Evolutionary conservation across 2,329 filamentous ascomycete genomes (phyloP), one percentile per base, ranked within the genome.

Genomic region (Paecilomyces niveus): DNA sequence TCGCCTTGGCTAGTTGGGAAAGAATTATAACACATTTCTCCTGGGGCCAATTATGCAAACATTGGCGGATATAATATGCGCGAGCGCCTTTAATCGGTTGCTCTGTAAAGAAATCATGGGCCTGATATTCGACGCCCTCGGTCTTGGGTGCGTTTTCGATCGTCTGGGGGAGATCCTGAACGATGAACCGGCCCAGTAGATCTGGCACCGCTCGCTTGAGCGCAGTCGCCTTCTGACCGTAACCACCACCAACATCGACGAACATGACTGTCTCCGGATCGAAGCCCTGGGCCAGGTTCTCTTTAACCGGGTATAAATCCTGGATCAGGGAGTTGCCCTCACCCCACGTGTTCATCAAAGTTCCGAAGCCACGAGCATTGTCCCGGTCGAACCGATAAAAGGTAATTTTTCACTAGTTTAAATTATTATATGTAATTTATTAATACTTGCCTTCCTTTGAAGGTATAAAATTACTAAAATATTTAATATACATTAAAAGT

Each of bases 311-410:
- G n/a, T 54, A 54, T 35, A 54, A n/a, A 35, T 54, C 53, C 9
- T 35, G 24, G 32, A 31, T 22, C 5, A 39, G 35, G 15, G 35
- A 39, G 13, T 39, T 39, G 11, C 11, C 35, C 35, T 39, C 35
- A 6, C 35, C 35, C 35, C 35, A 39, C 35, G 72, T 74, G 7
- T 63, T 81, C 54, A 81, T 79, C 6, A 80, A 76, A 64, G 73
- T 80, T 0, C 68, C 81, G 54, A 81, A 81, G 62, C 79, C 35
- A 39, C 35, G 35, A n/a, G 35, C 35, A n/a, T 15, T n/a, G n/a
- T n/a, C n/a, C n/a, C n/a, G n/a, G n/a, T n/a, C n/a, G n/a, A n/a
- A n/a, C n/a, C n/a, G n/a, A n/a, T n/a, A n/a, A n/a, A n/a, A n/a
- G n/a, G n/a, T n/a, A n/a, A n/a, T n/a, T n/a, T n/a, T n/a, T n/a